These are phyloP conservation scores for Pythium plurisporium DNA, from an alignment of 352 stramenopile genomes.

Conservation along the genomic window DNA sequence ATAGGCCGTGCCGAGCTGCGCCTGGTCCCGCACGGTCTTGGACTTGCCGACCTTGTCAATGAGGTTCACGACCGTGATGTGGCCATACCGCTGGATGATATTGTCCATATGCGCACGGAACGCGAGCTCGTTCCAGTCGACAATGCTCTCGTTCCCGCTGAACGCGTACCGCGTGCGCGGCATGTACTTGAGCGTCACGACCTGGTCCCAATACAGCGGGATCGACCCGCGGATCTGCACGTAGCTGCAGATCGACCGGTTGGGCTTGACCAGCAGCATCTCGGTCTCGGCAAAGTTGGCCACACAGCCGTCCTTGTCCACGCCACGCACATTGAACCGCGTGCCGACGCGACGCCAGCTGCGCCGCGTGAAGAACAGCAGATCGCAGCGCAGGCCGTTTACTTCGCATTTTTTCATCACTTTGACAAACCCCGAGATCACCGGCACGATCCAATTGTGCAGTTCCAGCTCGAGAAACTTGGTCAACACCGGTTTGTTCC, in stretches of 20 bases:
- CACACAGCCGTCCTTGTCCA: constrained; percentile 84
- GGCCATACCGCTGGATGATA: constrained; percentile 65
- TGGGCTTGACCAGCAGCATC: constrained; percentile 75
- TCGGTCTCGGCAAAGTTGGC: constrained; percentile 96
- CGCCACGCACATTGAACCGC: constrained; percentile 90
- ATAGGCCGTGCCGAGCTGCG: constrained; percentile 86
- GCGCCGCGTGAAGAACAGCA: constrained; percentile 71
- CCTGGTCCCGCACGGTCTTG: constrained; percentile 79
- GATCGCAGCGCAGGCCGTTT: constrained; percentile 45
- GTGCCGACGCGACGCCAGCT: constrained; percentile 81
- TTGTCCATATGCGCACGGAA: constrained; percentile 68
- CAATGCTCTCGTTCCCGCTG: constrained; percentile 50
- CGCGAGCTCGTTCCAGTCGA: constrained; percentile 70
- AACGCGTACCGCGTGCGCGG: constrained; percentile 75
- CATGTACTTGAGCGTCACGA: constrained; percentile 91
- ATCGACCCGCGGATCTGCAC: constrained; percentile 95
- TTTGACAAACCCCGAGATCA: constrained; percentile 71
- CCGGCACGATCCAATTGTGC: constrained; percentile 58
- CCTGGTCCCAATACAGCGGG: constrained; percentile 91
- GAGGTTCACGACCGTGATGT: constrained; percentile 90
- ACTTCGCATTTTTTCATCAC: constrained; percentile 64
- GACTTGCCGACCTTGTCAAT: constrained; percentile 86
- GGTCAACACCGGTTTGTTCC: constrained; percentile 79
- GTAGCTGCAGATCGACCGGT: constrained; percentile 80
- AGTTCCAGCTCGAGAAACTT: constrained; percentile 48